A percentile compares a stretch with the other conserved stretches of the same genome.
Evolutionary conservation across 257 asterid genomes (phyloP).

Genomic region (Gardenia jasminoides): DNA sequence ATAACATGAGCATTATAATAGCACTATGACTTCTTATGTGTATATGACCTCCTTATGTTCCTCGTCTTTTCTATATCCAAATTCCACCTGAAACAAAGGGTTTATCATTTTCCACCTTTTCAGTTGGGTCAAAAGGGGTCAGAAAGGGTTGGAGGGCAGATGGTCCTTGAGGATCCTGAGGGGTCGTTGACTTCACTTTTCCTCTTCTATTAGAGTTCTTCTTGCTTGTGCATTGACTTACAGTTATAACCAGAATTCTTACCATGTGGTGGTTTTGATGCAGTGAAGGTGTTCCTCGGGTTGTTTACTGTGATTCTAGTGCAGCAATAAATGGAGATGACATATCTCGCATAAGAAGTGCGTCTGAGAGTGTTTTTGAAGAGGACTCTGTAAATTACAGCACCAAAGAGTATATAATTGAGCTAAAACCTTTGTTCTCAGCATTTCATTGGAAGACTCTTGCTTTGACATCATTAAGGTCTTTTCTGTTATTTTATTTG

Average conservation of each 20-base stretch:
- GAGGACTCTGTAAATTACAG: slow-evolving; percentile 27
- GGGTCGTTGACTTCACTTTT: not conserved
- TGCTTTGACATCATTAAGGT: slow-evolving; percentile 69
- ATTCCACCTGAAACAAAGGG: not conserved
- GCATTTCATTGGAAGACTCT: slow-evolving; percentile 85
- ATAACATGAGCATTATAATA: not conserved
- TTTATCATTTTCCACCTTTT: not conserved
- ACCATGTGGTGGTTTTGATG: slow-evolving; percentile 21
- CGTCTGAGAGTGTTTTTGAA: slow-evolving; percentile 38
- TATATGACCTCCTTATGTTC: not conserved
- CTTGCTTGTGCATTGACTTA: not conserved
- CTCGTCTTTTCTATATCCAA: not conserved
- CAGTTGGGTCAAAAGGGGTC: too few relatives aligned
- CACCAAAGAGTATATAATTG: slow-evolving; percentile 61
- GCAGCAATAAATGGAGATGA: slow-evolving; percentile 47
- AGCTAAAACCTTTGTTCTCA: slow-evolving; percentile 71
- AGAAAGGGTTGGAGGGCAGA: not conserved
- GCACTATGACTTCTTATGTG: not conserved
- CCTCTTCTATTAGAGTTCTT: not conserved
- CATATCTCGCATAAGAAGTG: slow-evolving; percentile 31
- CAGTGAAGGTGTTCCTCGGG: slow-evolving; percentile 42
- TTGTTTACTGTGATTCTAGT: slow-evolving; percentile 77
- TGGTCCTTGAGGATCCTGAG: not conserved
- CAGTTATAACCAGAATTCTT: not conserved
- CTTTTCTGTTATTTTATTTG: slow-evolving; percentile 69